Evolutionary conservation across 441 rosid species (phyloP).

Genomic region (Jatropha multifida): DNA sequence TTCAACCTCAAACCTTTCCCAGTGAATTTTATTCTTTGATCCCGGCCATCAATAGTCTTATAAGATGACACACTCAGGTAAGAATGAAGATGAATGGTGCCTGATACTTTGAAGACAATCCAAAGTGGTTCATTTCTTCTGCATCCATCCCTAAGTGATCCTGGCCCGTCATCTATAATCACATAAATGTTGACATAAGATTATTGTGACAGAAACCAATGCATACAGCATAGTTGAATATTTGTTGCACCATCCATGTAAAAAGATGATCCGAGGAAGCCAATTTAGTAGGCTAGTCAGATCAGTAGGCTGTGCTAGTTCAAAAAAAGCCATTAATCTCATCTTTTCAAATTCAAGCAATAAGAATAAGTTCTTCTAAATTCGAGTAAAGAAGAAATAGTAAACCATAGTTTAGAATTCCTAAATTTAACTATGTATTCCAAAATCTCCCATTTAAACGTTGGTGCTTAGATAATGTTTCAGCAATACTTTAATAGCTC

Average conservation of each 20-base stretch:
- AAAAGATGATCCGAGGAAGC: slow-evolving; percentile 6
- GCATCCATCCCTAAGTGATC: slow-evolving; percentile 82
- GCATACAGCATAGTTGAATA: not conserved
- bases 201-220: not conserved
- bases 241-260: slow-evolving; percentile 9
- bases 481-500: not conserved
- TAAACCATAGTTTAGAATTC: too few species aligned
- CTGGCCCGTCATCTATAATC: slow-evolving; percentile 79
- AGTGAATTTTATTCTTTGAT: slow-evolving; percentile 70
- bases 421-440: too few species aligned
- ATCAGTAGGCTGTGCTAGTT: not conserved
- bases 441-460: too few species aligned
- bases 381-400: too few species aligned
- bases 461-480: too few species aligned
- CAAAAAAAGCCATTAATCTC: not conserved
- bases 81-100: slow-evolving; percentile 62
- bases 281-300: not conserved
- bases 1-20: slow-evolving; percentile 84
- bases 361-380: too few species aligned
- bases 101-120: slow-evolving; percentile 81
- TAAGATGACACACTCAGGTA: slow-evolving; percentile 72
- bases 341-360: not conserved
- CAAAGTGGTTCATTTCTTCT: slow-evolving; percentile 73
- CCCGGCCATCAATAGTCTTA: slow-evolving; percentile 93
- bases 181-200: not conserved